Evolutionary conservation across 352 stramenopile species (phyloP).

Genomic region (Globisporangium solare): DNA sequence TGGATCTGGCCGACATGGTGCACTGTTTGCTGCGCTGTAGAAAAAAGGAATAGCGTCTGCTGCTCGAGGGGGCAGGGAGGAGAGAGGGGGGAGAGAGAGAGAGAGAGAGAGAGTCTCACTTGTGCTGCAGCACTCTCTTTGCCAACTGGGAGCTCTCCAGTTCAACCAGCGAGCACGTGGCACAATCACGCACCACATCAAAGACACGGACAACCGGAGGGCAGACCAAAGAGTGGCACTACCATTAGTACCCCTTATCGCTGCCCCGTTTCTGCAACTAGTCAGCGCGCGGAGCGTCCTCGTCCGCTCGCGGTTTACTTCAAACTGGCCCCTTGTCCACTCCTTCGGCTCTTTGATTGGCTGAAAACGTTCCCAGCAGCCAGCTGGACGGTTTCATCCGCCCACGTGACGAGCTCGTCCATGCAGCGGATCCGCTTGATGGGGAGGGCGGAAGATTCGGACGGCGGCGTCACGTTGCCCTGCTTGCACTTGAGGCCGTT

Average conservation of each 20-base stretch:
- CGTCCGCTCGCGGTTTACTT: neutral
- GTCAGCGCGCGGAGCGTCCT: slow-evolving; percentile 1
- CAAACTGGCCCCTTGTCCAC: neutral
- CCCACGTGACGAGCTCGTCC: neutral
- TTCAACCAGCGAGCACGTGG: neutral
- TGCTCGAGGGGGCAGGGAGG: neutral
- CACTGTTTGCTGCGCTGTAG: neutral
- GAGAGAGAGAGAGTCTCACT: neutral
- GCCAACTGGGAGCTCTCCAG: slow-evolving; percentile 6
- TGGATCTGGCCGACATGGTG: slow-evolving; percentile 12
- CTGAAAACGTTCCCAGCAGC: neutral
- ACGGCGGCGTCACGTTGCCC: too few species aligned
- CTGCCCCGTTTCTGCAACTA: neutral
- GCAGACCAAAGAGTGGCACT: slow-evolving; percentile 1
- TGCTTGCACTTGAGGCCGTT: too few species aligned
- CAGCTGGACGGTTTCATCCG: too few species aligned
- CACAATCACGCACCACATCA: neutral
- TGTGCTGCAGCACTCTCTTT: slow-evolving; percentile 9
- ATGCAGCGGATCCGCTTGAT: neutral
- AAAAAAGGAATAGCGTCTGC: neutral
- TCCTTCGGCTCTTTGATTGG: neutral
- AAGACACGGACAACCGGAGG: neutral
- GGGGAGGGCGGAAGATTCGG: neutral
- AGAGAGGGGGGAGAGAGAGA: neutral
- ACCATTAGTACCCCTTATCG: neutral